Evolutionary conservation across 345 rosid species (phyloP), one percentile per base, ranked within the genome.

Genomic region (Barbarea vulgaris): DNA sequence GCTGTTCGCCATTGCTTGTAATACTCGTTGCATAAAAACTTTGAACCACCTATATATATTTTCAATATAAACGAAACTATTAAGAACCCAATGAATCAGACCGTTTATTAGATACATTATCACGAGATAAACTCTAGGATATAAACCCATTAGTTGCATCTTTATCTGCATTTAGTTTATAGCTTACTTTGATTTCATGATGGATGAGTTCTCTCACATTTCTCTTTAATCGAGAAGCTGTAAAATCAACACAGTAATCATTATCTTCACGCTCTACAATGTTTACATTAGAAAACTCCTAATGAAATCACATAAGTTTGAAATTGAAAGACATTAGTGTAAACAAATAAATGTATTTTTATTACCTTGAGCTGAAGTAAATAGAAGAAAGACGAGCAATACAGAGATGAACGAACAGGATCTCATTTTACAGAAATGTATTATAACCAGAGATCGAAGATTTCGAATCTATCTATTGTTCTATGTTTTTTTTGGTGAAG

Each of bases 221-320:
- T 34, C 15, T 52, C 9, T 67, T 39, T 41, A 54, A 69, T 54
- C 73, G 36, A 17, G 28, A 53, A 69, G 64, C 73, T 69, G 64
- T 12, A 69, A 37, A 37, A 17, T 22, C 7, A 66, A 12, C 14
- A 33, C 15, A 19, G 0, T 50, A 24, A 3, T 15, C 7, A 28
- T 48, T 9, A 27, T 6, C 19, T 28, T 34, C 31, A 51, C 9
- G 12, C 24, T 21, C 30, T 51, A 22, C 11, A 51, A 22, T 51
- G 15, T 22, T 51, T 51, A 51, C 25, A 22, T 12, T 51, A 51
- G 56, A 19, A 19, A 10, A 21, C 27, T 50, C 54, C 54, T 18
- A 50, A 4, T 33, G 36, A 33, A 33, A 33, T 33, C 36, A 33
- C 9, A 50, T 10, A 50, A 9, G 54, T 21, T 9, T 9, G 7